Evolutionary conservation across 2,329 filamentous ascomycete genomes (phyloP).

Genomic region (Penicillium glabrum): DNA sequence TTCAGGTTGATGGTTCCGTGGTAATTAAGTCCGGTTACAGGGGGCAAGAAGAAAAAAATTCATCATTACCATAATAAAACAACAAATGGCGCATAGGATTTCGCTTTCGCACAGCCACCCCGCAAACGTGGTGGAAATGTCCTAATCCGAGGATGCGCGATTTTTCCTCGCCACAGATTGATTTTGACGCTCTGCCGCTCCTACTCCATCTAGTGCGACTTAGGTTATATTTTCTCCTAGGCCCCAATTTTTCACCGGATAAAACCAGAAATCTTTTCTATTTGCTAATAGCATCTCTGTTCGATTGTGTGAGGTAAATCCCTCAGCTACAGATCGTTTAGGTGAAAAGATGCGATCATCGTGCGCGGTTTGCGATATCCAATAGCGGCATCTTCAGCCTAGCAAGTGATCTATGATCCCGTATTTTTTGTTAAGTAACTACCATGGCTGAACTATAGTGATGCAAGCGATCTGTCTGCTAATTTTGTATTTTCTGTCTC

Average conservation of each 20-base stretch:
- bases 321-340: constrained; percentile 5
- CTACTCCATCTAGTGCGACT: constrained; percentile 6
- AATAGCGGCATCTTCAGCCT: constrained; percentile 7
- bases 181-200: neutral
- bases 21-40: neutral
- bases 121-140: constrained; percentile 1
- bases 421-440: neutral
- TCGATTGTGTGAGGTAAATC: constrained; percentile 10
- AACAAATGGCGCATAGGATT: constrained; percentile 16
- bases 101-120: constrained; percentile 8
- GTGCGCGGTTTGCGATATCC: constrained; percentile 22
- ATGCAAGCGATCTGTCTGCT: neutral
- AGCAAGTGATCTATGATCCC: neutral
- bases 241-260: constrained; percentile 5
- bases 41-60: neutral
- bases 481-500: neutral
- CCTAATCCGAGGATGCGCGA: constrained; percentile 15
- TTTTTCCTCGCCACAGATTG: constrained; percentile 21
- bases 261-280: neutral
- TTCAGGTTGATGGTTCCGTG: neutral
- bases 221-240: neutral
- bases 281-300: neutral
- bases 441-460: neutral
- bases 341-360: constrained; percentile 2
- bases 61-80: constrained; percentile 4